Conservation (phyloP, 176 grass and related monocot genomes). For the maize (Zea mays) region Zm-B73-REFERENCE-NAM-5.0 NC_050099.1:231290501-231291000, state of each 20-base stretch:
- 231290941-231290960: too few species aligned
- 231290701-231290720: conserved; percentile 16
- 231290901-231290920: too few species aligned
- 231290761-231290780: conserved; percentile 34
- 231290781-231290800: conserved; percentile 41
- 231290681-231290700: background rate
- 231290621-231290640: conserved; percentile 12
- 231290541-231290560: background rate
- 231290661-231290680: conserved; percentile 32
- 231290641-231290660: conserved; percentile 31
- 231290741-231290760: conserved; percentile 31
- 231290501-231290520: background rate
- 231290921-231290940: too few species aligned
- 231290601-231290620: background rate
- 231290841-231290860: too few species aligned
- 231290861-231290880: too few species aligned
- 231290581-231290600: background rate
- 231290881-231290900: too few species aligned
- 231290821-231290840: too few species aligned
- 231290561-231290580: background rate
- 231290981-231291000: too few species aligned
- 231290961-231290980: too few species aligned
- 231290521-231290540: background rate
- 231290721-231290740: conserved; percentile 6
- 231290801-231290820: conserved; percentile 14